These are phyloP conservation scores for Mycena olivaceomarginata DNA, from an alignment of 768 basidiomycete genomes.

Conservation along the genomic window DNA sequence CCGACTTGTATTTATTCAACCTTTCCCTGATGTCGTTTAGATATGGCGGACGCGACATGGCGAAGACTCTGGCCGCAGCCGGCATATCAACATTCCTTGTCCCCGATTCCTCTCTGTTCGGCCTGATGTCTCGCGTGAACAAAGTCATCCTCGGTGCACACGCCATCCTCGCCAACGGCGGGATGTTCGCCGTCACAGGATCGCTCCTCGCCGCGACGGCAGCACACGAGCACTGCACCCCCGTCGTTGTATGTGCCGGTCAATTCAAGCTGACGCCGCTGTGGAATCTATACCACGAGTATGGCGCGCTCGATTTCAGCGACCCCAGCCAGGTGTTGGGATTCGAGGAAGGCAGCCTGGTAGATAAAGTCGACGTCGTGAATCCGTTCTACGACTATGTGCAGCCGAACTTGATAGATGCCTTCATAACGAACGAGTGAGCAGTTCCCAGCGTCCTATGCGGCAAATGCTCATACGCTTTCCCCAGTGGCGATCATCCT, in stretches of 20 bases:
- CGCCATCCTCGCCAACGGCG: slow-evolving; percentile 97
- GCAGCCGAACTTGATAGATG: slow-evolving; percentile 92
- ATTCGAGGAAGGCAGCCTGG: slow-evolving; percentile 86
- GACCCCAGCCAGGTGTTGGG: slow-evolving; percentile 78
- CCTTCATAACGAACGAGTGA: slow-evolving; percentile 98
- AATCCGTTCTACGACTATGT: slow-evolving; percentile 99
- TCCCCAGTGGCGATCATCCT: slow-evolving; percentile 92
- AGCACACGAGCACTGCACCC: slow-evolving; percentile 92
- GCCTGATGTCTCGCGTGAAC: slow-evolving; percentile 97
- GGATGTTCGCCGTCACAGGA: slow-evolving; percentile 93
- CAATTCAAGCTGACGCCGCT: slow-evolving; percentile 97
- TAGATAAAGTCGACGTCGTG: slow-evolving; percentile 93
- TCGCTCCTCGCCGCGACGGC: slow-evolving; percentile 91
- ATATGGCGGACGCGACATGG: slow-evolving; percentile 91
- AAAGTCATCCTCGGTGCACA: slow-evolving; percentile 97
- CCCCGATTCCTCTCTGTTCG: slow-evolving; percentile 96
- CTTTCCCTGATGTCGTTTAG: slow-evolving; percentile 59
- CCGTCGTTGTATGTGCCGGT: slow-evolving; percentile 94
- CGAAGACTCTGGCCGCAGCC: slow-evolving; percentile 84
- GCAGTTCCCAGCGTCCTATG: slow-evolving; percentile 57
- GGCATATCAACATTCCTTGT: slow-evolving; percentile 97
- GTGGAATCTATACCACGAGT: slow-evolving; percentile 93
- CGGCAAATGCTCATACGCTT: slow-evolving; percentile 34
- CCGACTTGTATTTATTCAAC: slow-evolving; percentile 14
- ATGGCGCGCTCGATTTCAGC: slow-evolving; percentile 89